phyloP scores from a whole-genome alignment of 768 basidiomycete genomes.

The Coprinellus micaceus region DNA sequence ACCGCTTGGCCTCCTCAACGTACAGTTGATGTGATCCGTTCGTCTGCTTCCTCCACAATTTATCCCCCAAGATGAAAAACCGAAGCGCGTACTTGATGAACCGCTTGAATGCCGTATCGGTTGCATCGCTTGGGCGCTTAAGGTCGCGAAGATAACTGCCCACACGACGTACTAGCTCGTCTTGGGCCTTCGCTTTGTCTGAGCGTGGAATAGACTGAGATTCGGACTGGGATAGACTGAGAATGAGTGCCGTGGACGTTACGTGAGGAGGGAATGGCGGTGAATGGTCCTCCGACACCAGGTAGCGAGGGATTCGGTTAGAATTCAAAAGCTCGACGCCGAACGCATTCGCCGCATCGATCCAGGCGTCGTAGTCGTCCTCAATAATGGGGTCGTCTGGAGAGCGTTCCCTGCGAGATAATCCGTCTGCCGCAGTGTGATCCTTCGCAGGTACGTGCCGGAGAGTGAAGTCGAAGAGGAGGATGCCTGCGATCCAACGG shows the following conservation, averaged over 20 bases:
- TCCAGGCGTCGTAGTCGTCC: slow-evolving; percentile 21
- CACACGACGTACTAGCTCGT: too few species aligned
- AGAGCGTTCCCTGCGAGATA: slow-evolving; percentile 15
- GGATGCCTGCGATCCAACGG: slow-evolving; percentile 25
- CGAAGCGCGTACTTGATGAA: slow-evolving; percentile 1
- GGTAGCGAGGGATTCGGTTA: too few species aligned
- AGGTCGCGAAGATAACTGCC: too few species aligned
- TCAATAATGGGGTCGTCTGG: slow-evolving; percentile 7
- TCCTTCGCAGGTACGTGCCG: slow-evolving; percentile 18
- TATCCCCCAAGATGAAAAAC: slow-evolving; percentile 14
- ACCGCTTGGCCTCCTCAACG: slow-evolving; percentile 6
- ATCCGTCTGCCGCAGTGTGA: slow-evolving; percentile 15
- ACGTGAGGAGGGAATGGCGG: too few species aligned
- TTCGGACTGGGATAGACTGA: too few species aligned
- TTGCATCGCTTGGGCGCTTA: too few species aligned
- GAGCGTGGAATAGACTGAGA: too few species aligned
- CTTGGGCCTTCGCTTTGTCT: too few species aligned
- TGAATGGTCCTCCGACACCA: too few species aligned
- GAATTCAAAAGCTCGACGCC: too few species aligned
- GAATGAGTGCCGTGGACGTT: too few species aligned
- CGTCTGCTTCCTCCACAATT: slow-evolving; percentile 17
- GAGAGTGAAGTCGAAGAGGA: slow-evolving; percentile 24
- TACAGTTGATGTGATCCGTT: slow-evolving; percentile 17
- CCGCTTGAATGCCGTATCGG: background rate
- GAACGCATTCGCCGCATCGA: slow-evolving; percentile 13